Conservation (phyloP, 208 protist species). For the Leishmania tropica region DNA sequence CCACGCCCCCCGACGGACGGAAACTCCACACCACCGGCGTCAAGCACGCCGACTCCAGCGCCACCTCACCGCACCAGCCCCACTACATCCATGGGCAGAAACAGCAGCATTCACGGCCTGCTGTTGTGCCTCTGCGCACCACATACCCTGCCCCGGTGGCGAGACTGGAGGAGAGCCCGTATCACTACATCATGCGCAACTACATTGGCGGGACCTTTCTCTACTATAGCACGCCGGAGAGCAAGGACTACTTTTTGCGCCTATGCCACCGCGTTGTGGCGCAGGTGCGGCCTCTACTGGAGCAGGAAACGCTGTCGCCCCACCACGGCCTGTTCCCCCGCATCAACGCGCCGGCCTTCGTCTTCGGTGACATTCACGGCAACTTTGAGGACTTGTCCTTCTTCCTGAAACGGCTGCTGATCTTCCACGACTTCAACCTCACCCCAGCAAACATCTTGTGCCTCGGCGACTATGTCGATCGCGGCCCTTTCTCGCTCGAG, state of each 20-base stretch:
- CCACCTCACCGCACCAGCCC: neutral
- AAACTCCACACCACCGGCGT: neutral
- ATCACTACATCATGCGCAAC: conserved; percentile 70
- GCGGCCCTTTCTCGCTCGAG: conserved; percentile 92
- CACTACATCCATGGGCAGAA: neutral
- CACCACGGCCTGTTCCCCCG: conserved; percentile 55
- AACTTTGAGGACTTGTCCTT: conserved; percentile 80
- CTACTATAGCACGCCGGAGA: conserved; percentile 52
- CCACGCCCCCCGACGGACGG: neutral
- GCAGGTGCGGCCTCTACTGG: conserved; percentile 53
- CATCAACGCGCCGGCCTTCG: conserved; percentile 55
- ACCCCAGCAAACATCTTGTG: conserved; percentile 91
- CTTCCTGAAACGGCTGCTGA: conserved; percentile 58
- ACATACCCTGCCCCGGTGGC: conserved; percentile 29
- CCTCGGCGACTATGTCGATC: conserved; percentile 99
- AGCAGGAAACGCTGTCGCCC: conserved; percentile 64
- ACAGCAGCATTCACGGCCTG: neutral
- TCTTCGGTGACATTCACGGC: conserved; percentile 88
- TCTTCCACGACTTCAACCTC: conserved; percentile 71
- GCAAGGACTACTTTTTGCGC: conserved; percentile 48
- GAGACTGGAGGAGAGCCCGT: conserved; percentile 54
- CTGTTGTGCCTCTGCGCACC: conserved; percentile 16
- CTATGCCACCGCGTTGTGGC: conserved; percentile 53
- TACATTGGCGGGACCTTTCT: conserved; percentile 53
- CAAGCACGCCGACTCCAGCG: neutral